These are phyloP conservation scores for Cichorium intybus DNA, from an alignment of 140 eudicot species.

Conservation along the genomic window DNA sequence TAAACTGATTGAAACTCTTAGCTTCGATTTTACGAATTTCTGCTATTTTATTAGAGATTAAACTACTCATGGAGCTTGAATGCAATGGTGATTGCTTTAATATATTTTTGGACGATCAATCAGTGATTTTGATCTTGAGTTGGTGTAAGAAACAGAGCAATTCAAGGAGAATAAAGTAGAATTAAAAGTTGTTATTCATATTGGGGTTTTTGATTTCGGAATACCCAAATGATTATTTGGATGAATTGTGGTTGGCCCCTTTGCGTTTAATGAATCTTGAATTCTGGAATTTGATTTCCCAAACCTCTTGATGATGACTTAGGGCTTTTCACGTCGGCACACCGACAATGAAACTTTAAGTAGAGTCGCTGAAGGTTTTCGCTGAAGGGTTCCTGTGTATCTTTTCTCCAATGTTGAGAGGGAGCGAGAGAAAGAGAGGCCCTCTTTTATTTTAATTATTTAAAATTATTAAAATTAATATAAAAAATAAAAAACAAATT, in stretches of 20 bases:
- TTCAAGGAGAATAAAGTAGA: constrained; percentile 92
- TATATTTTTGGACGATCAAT: constrained; percentile 77
- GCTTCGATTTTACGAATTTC: constrained; percentile 65
- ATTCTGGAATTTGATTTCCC: too few relatives aligned
- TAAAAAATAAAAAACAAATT: too few relatives aligned
- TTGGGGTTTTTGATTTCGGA: constrained; percentile 25
- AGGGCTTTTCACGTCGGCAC: constrained; percentile 52
- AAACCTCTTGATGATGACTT: constrained; percentile 53
- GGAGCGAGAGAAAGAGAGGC: too few relatives aligned
- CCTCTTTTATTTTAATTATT: too few relatives aligned
- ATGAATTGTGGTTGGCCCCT: too few relatives aligned
- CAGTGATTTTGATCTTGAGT: too few relatives aligned
- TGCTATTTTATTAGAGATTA: constrained; percentile 36
- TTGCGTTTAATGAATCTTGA: too few relatives aligned
- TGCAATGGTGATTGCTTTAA: constrained; percentile 81
- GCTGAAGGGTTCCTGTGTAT: too few relatives aligned
- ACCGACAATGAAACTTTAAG: constrained; percentile 49
- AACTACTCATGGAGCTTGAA: constrained; percentile 38
- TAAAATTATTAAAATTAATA: too few relatives aligned
- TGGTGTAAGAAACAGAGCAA: neutral
- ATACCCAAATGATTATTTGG: too few relatives aligned
- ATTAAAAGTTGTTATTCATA: constrained; percentile 73
- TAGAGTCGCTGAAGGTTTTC: constrained; percentile 59
- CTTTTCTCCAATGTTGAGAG: too few relatives aligned
- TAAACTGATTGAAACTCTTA: constrained; percentile 78